Evolutionary conservation across 306 rosid genomes (phyloP), one percentile per base, ranked within the genome.

Genomic region (Datisca glomerata): DNA sequence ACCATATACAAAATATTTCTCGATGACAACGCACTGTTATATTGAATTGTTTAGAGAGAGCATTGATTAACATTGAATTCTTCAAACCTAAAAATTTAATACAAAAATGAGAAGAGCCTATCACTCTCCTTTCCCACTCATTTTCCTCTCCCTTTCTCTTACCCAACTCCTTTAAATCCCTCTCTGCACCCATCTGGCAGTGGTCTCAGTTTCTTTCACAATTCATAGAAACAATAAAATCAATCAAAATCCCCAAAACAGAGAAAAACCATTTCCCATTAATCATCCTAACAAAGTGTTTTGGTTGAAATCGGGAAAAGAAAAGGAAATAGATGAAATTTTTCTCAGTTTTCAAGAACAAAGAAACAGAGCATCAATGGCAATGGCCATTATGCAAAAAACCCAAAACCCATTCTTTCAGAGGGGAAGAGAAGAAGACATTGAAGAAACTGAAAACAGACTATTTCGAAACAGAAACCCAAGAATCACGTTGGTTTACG

Each of bases 401-500:
- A 36, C 58, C 83, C 13, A 78, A 63, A 43, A 86, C 93, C 1
- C 61, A 64, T 12, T 86, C 96, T 10, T 86, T 78, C 56, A 56
- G 83, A 38, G 53, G 40, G 0, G 79, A 65, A 8, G 76, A 72
- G 18, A n/a, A n/a, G n/a, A n/a, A n/a, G n/a, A 61, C 77, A 8
- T 64, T 64, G 76, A 70, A 58, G 42, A 74, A 93, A 0, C 76
- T 86, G 0, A 78, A 81, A 68, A 75, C 96, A 0, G 71, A 70
- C 4, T 78, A 67, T 53, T 72, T 75, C 4, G 80, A 80, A 43
- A 14, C 55, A 2, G 79, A 84, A 20, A 71, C 89, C 1, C 85
- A 81, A 0, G 81, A 77, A 7, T 75, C 96, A n/a, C n/a, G n/a
- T 1, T 81, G 76, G 61, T 75, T 81, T 67, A 60, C 79, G 11